These are phyloP conservation scores for Alternaria sp. DNA, from an alignment of 2,329 filamentous ascomycete species.

Conservation along the genomic window DNA sequence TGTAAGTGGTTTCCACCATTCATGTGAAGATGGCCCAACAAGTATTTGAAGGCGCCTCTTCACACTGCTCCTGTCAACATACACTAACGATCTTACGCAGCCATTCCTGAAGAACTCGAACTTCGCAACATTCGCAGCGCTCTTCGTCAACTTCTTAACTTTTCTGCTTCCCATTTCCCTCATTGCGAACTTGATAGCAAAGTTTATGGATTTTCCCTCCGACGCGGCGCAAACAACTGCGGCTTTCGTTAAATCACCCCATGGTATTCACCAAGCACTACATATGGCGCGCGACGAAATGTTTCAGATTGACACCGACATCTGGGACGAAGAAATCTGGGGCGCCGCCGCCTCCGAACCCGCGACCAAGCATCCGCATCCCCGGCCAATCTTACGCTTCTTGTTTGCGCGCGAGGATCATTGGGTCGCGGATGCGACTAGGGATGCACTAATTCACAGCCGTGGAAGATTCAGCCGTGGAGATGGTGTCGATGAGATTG, in stretches of 20 bases:
- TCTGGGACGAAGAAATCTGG: slow-evolving; percentile 68
- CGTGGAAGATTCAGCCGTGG: slow-evolving; percentile 19
- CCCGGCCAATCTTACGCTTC: slow-evolving; percentile 61
- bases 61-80: neutral
- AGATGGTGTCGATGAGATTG: slow-evolving; percentile 31
- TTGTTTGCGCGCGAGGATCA: slow-evolving; percentile 68
- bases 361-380: slow-evolving; percentile 33
- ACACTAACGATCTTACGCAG: slow-evolving; percentile 19
- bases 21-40: slow-evolving; percentile 49
- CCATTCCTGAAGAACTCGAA: slow-evolving; percentile 38
- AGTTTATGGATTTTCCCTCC: slow-evolving; percentile 54
- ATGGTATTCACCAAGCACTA: slow-evolving; percentile 64
- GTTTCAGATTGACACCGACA: slow-evolving; percentile 62
- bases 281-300: slow-evolving; percentile 68
- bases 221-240: slow-evolving; percentile 59
- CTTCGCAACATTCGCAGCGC: slow-evolving; percentile 35
- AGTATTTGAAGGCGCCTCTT: neutral
- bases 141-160: slow-evolving; percentile 55
- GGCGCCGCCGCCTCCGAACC: slow-evolving; percentile 51
- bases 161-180: slow-evolving; percentile 52
- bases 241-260: slow-evolving; percentile 58
- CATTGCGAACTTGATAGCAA: slow-evolving; percentile 53
- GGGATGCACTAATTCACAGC: slow-evolving; percentile 61
- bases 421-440: slow-evolving; percentile 67
- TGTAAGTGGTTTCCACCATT: slow-evolving; percentile 38